A percentile compares a stretch with the other conserved stretches of the same genome.
These are phyloP conservation scores for Xylaria sp. DNA, from an alignment of 2,329 filamentous ascomycete species.

Conservation along the genomic window DNA sequence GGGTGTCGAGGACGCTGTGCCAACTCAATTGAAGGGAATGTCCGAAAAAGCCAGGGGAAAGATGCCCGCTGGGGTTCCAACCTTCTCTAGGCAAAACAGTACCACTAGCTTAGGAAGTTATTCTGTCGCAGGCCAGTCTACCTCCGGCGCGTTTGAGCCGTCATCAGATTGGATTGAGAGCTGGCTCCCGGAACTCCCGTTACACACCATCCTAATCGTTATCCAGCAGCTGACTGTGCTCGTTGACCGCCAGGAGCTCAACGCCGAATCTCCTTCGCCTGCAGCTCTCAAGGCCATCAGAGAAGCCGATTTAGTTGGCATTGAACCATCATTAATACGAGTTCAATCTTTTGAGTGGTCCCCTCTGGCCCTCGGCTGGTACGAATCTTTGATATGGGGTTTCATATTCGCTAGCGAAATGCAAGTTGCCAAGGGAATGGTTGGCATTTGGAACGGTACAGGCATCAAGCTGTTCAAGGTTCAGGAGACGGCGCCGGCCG, in stretches of 20 bases:
- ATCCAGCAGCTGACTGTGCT: slow-evolving; percentile 73
- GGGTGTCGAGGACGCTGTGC: slow-evolving; percentile 79
- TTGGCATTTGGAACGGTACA: slow-evolving; percentile 95
- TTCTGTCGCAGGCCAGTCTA: slow-evolving; percentile 66
- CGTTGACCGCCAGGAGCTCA: slow-evolving; percentile 63
- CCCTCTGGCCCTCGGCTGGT: slow-evolving; percentile 89
- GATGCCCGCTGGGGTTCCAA: slow-evolving; percentile 84
- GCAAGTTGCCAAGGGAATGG: slow-evolving; percentile 84
- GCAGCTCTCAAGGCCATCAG: slow-evolving; percentile 66
- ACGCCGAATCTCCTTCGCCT: slow-evolving; percentile 56
- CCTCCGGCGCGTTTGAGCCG: slow-evolving; percentile 76
- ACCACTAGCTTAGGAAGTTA: slow-evolving; percentile 80
- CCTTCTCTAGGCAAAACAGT: slow-evolving; percentile 91
- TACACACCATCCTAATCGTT: slow-evolving; percentile 85
- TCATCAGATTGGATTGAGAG: slow-evolving; percentile 88
- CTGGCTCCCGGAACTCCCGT: slow-evolving; percentile 90
- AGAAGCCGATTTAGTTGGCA: slow-evolving; percentile 71
- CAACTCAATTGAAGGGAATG: slow-evolving; percentile 87
- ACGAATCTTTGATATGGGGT: slow-evolving; percentile 93
- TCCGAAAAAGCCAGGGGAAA: slow-evolving; percentile 97
- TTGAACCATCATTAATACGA: slow-evolving; percentile 79
- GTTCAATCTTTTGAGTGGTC: slow-evolving; percentile 97
- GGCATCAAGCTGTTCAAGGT: slow-evolving; percentile 88
- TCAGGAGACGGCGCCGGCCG: slow-evolving; percentile 82
- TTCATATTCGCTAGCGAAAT: slow-evolving; percentile 93